phyloP scores from a whole-genome alignment of 2,329 filamentous ascomycete genomes.

The Botrytis fabae region DNA sequence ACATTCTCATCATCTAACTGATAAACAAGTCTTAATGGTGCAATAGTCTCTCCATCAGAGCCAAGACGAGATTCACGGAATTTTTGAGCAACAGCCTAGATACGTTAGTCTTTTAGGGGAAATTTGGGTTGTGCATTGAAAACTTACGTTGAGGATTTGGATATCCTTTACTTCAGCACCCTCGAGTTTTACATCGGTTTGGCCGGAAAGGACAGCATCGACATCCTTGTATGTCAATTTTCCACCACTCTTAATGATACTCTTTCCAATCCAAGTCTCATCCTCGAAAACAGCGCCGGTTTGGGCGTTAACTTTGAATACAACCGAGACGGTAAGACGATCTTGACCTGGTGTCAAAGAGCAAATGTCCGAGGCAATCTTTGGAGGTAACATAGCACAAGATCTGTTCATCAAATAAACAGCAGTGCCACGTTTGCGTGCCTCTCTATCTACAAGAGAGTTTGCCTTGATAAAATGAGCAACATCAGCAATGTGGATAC shows the following conservation, averaged over 20 bases:
- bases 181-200: conserved; percentile 61
- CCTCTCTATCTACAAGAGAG: conserved; percentile 93
- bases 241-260: conserved; percentile 87
- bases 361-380: conserved; percentile 83
- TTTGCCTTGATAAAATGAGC: conserved; percentile 96
- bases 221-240: conserved; percentile 85
- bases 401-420: conserved; percentile 87
- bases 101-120: conserved; percentile 33
- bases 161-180: conserved; percentile 73
- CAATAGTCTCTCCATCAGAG: conserved; percentile 74
- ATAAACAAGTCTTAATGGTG: conserved; percentile 83
- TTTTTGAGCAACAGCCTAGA: conserved; percentile 74
- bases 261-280: conserved; percentile 91
- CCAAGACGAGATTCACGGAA: conserved; percentile 87
- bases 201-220: conserved; percentile 72
- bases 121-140: not conserved
- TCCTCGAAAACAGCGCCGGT: conserved; percentile 79
- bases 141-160: conserved; percentile 70
- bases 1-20: conserved; percentile 98
- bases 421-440: conserved; percentile 94
- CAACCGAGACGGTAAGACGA: conserved; percentile 85
- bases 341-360: conserved; percentile 85
- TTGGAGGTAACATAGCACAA: conserved; percentile 84
- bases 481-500: conserved; percentile 92
- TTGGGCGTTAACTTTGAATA: conserved; percentile 84